Base-by-base conservation (phyloP, 768 basidiomycete species). In the Xerocomus brunneocitrinus region DNA sequence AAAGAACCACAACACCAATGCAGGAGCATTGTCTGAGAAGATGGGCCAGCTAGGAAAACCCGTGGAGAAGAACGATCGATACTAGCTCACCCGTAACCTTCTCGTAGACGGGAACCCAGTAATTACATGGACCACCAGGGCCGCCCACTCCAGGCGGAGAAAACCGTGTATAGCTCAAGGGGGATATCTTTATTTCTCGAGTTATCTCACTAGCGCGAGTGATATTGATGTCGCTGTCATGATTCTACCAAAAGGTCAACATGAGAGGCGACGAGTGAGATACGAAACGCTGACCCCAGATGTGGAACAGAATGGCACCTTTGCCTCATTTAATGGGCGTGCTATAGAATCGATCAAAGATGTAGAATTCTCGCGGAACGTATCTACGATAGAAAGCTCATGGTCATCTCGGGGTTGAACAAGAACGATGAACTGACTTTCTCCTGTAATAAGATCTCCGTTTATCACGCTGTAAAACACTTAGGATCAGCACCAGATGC, bases 391-490 rank as follows among this genome's bases (percentile, higher is more conserved):
- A 6, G n/a, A 13, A 51, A 10, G 6, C 38, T 19, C 2, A 40
- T 39, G 14, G 31, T 22, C n/a, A 31, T 10, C 10, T 45, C 30
- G 35, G 4, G 2, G 19, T 32, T 27, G 30, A 38, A 49, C 27
- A 31, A 44, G 32, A 3, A 13, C 6, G 12, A 24, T 43, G 2
- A 2, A 30, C 51, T 27, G 52, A 84, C 84, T 78, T 69, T 87
- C 85, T 25, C 85, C 87, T 0, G 85, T 89, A 35, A 88, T 83
- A 52, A 87, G 68, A 60, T 89, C 87, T 1, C 87, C 87, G 60
- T 88, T 87, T 47, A 89, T 62, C 3, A 87, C 82, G 1, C 85
- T 87, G 52, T 10, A 49, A 34, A 35, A 53, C 3, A 14, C 13
- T 34, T 1, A 49, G n/a, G 16, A 35, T 58, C 24, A 59, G 46